Base-by-base conservation (phyloP, 805 yeast species). In the Myxozyma udenii region DNA sequence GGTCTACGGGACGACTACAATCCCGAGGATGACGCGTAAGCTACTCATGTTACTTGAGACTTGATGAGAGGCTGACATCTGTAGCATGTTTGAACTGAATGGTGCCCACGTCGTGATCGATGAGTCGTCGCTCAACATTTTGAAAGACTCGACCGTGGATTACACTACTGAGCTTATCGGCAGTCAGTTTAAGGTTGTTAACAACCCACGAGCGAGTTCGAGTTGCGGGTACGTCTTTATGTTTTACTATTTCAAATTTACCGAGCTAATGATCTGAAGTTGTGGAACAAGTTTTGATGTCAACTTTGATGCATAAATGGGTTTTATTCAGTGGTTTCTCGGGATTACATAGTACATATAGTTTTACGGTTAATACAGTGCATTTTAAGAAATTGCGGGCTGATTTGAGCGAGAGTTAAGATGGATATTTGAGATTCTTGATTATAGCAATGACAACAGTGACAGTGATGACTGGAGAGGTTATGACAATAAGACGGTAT, bases 91-190 rank as follows among this genome's bases (percentile, higher is more conserved):
- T 64, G 80, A 75, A 52, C 74, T 90, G 50, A 77, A 74, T 42
- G 87, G 83, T 4, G 95, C 91, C 1, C 76, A 75, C 50, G 81
- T 91, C 2, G 76, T 86, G 2, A 78, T 91, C 23, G 98, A 93
- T 67, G 85, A 85, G 57, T 76, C 83, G 12, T 84, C 96, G 1
- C 74, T 93, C 58, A 83, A 81, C 49, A 84, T 93, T 16, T 71
- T 93, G 59, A 82, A 91, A 61, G 95, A 88, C 53, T 84, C 95
- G 3, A 87, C 84, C 25, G 74, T 93, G 37, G 96, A 90, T 62
- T 93, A 87, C 64, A 82, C 91, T 0, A 86, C 88, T 12, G 99
- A 93, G 65, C 76, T 93, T 65, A 93, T 93, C 53, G 99, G 99
- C 1, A 85, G 95, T 43, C 89, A 87, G 65, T 93, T 93, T 71